phyloP scores from a whole-genome alignment of 2,329 filamentous ascomycete species.

The Aspergillus sclerotialis region DNA sequence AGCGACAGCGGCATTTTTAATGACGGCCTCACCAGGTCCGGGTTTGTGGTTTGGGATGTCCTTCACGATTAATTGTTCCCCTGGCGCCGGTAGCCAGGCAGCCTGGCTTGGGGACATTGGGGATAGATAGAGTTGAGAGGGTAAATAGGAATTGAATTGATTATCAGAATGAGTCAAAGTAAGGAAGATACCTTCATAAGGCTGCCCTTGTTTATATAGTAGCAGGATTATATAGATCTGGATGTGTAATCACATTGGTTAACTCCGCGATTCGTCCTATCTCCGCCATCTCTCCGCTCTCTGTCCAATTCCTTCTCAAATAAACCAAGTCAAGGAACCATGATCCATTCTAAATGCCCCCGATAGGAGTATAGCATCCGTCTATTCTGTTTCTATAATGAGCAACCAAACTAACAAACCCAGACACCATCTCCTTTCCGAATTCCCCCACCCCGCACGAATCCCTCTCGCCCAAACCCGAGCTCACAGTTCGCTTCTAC shows the following conservation, averaged over 20 bases:
- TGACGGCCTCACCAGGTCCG: slow-evolving; percentile 5
- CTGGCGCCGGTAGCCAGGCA: slow-evolving; percentile 7
- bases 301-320: too few species aligned
- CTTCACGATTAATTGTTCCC: slow-evolving; percentile 4
- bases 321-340: too few species aligned
- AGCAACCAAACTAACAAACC: slow-evolving; percentile 4
- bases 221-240: too few species aligned
- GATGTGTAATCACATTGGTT: too few species aligned
- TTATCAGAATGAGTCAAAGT: too few species aligned
- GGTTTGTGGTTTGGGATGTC: slow-evolving; percentile 5
- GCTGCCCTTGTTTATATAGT: too few species aligned
- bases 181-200: too few species aligned
- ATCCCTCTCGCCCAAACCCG: slow-evolving; percentile 12
- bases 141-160: too few species aligned
- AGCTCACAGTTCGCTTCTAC: slow-evolving; percentile 27
- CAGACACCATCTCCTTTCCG: slow-evolving; percentile 20
- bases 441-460: slow-evolving; percentile 13
- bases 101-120: slow-evolving; percentile 6
- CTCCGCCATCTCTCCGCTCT: too few species aligned
- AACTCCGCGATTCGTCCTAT: too few species aligned
- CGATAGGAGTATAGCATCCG: slow-evolving; percentile 1
- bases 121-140: too few species aligned
- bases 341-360: slow-evolving; percentile 8
- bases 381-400: too few species aligned
- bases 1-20: slow-evolving; percentile 7